Percentiles rank a stretch among this genome's conserved stretches.
Evolutionary conservation across 2,329 filamentous ascomycete species (phyloP).

Genomic region (Fusarium compactum): DNA sequence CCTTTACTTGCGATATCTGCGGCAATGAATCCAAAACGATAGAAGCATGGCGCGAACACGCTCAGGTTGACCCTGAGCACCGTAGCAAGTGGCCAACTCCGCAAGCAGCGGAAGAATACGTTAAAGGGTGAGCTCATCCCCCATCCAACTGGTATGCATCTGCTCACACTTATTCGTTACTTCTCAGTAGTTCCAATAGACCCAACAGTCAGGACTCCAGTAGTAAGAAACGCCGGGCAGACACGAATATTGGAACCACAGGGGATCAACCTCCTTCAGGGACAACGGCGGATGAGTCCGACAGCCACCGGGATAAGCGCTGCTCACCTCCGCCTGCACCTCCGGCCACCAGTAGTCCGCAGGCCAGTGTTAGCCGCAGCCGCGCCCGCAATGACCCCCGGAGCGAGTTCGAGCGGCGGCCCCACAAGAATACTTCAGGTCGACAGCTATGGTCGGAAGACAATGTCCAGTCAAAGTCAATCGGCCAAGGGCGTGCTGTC

Average conservation of each 20-base stretch:
- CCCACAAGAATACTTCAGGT: constrained; percentile 28
- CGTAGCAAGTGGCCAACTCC: constrained; percentile 37
- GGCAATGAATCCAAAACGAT: constrained; percentile 42
- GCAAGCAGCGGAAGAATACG: constrained; percentile 20
- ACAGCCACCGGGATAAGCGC: constrained; percentile 41
- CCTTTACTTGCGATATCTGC: constrained; percentile 36
- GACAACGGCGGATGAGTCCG: constrained; percentile 4
- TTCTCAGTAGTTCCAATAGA: background rate
- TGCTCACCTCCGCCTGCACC: constrained; percentile 47
- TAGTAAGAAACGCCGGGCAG: constrained; percentile 22
- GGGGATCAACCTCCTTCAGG: background rate
- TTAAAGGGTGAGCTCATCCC: constrained; percentile 17
- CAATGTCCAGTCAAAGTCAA: constrained; percentile 26
- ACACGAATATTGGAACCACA: background rate
- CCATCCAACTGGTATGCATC: background rate
- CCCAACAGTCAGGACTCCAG: constrained; percentile 1
- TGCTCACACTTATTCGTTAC: constrained; percentile 5
- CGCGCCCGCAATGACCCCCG: constrained; percentile 31
- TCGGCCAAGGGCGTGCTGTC: constrained; percentile 13
- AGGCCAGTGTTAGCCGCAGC: constrained; percentile 25
- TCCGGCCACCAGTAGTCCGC: constrained; percentile 18
- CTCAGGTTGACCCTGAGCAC: constrained; percentile 26
- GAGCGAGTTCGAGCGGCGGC: constrained; percentile 38
- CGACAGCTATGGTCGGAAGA: constrained; percentile 50
- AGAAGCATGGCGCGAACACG: constrained; percentile 47